Evolutionary conservation across 208 protist species (phyloP).

Genomic region (Leishmania martiniquensis): DNA sequence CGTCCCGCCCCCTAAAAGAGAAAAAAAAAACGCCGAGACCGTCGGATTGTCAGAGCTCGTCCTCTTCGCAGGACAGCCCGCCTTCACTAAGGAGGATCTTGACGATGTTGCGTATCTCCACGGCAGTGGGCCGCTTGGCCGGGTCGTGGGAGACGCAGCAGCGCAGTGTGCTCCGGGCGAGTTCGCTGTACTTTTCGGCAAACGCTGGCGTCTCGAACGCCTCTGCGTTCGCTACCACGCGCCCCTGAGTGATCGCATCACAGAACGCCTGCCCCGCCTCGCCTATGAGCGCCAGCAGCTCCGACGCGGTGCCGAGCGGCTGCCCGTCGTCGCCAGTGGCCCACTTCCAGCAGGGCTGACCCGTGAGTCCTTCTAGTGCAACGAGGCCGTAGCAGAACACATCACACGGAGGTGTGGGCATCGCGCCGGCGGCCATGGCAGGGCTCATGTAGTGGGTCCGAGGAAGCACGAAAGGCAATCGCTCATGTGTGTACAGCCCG

Average conservation of each 20-base stretch:
- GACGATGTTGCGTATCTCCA: constrained; percentile 1
- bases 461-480: constrained; percentile 27
- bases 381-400: constrained; percentile 72
- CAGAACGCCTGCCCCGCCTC: constrained; percentile 1
- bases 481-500: constrained; percentile 40
- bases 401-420: constrained; percentile 49
- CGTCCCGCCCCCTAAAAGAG: no score
- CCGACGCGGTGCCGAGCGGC: neutral
- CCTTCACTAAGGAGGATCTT: constrained; percentile 6
- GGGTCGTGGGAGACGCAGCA: neutral
- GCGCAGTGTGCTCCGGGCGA: neutral
- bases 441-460: constrained; percentile 73
- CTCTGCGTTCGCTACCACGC: constrained; percentile 16
- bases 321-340: constrained; percentile 1
- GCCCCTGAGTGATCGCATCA: constrained; percentile 3
- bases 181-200: neutral
- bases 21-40: neutral
- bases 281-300: constrained; percentile 4
- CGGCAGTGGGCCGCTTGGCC: neutral
- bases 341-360: constrained; percentile 38
- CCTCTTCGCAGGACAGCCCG: constrained; percentile 1
- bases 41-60: neutral
- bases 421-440: constrained; percentile 53
- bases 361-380: constrained; percentile 50
- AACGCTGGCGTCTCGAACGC: neutral